Conservation (phyloP, 345 rosid genomes). For the Clarkia xantiana region DNA sequence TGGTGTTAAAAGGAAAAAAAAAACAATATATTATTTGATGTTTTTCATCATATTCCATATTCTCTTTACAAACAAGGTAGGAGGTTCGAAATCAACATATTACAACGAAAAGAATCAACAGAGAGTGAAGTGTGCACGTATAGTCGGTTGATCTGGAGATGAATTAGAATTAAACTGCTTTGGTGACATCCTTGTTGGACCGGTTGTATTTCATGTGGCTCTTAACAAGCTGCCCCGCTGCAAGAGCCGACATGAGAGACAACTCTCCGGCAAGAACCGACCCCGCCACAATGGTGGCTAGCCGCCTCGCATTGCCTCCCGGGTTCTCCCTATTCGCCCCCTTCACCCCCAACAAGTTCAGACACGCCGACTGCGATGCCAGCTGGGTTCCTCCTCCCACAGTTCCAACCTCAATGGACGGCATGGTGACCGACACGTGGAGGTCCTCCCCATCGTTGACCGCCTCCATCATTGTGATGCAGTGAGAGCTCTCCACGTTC, state of each 20-base stretch:
- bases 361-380: conserved; percentile 43
- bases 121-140: too few relatives aligned
- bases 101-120: too few relatives aligned
- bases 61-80: too few relatives aligned
- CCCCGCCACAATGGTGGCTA: conserved; percentile 36
- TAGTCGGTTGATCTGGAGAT: too few relatives aligned
- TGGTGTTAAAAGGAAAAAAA: too few relatives aligned
- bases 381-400: conserved; percentile 48
- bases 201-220: conserved; percentile 38
- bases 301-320: conserved; percentile 28
- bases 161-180: conserved; percentile 7
- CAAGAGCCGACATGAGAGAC: conserved; percentile 39
- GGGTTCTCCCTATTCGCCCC: conserved; percentile 31
- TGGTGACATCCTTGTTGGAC: conserved; percentile 14
- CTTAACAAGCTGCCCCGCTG: conserved; percentile 23
- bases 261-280: conserved; percentile 43
- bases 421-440: conserved; percentile 32
- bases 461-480: conserved; percentile 37
- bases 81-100: too few relatives aligned
- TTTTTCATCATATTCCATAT: too few relatives aligned
- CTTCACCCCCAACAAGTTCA: conserved; percentile 41
- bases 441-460: conserved; percentile 29
- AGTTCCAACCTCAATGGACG: conserved; percentile 38
- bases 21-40: too few relatives aligned
- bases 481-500: conserved; percentile 33